A percentile compares a stretch with the other conserved stretches of the same genome.
Evolutionary conservation across 352 stramenopile genomes (phyloP).

Genomic region (Globisporangium nunn): DNA sequence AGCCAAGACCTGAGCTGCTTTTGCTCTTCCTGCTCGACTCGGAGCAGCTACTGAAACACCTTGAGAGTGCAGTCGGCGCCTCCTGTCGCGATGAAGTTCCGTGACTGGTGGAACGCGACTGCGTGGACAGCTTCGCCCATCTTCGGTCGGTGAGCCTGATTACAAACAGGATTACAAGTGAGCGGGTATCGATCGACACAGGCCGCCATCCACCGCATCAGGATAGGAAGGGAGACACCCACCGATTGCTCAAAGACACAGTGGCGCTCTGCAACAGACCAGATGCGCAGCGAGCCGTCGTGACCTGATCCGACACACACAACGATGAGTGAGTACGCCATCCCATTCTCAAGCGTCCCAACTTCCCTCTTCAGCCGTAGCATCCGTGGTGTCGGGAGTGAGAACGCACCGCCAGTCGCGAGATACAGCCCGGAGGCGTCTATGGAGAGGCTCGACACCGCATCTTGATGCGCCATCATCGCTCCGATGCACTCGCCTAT

Average conservation of each 20-base stretch:
- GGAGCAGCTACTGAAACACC: slow-evolving; percentile 68
- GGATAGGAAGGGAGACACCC: background rate
- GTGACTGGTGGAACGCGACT: slow-evolving; percentile 69
- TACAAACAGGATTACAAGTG: background rate
- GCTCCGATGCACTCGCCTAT: slow-evolving; percentile 69
- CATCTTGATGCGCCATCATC: slow-evolving; percentile 76
- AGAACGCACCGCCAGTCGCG: slow-evolving; percentile 47
- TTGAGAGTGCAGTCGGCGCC: slow-evolving; percentile 84
- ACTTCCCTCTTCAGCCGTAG: too few species aligned
- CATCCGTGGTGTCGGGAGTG: background rate
- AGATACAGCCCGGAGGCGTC: slow-evolving; percentile 72
- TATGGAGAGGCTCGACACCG: slow-evolving; percentile 74
- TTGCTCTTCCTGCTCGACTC: background rate
- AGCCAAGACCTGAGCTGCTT: background rate
- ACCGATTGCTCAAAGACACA: slow-evolving; percentile 85
- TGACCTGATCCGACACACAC: slow-evolving; percentile 33
- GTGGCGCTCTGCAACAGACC: slow-evolving; percentile 73
- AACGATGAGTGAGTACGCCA: too few species aligned
- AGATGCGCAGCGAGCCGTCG: slow-evolving; percentile 79
- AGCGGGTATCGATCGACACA: background rate
- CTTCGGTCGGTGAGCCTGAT: slow-evolving; percentile 70
- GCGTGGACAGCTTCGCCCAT: slow-evolving; percentile 73
- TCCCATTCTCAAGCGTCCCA: too few species aligned
- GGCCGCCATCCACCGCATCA: background rate
- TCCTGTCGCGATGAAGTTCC: slow-evolving; percentile 74